These are phyloP conservation scores for Paramyrothecium roridum DNA, from an alignment of 2,329 filamentous ascomycete species.

Conservation along the genomic window DNA sequence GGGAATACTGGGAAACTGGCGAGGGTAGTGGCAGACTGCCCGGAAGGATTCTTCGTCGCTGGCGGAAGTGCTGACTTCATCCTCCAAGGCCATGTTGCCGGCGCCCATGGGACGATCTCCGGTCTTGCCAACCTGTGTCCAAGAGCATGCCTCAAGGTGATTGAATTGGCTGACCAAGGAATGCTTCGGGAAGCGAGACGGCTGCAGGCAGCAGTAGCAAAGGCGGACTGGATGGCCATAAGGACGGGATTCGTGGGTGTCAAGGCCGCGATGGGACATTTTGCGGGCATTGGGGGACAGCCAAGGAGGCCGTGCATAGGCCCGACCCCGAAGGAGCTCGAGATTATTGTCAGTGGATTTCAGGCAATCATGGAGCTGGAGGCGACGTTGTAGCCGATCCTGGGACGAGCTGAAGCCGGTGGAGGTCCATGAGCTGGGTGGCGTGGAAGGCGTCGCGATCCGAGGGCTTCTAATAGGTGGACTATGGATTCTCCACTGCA, in stretches of 20 bases:
- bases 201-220: conserved; percentile 38
- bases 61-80: conserved; percentile 40
- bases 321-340: conserved; percentile 27
- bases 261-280: conserved; percentile 41
- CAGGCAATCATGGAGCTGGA: conserved; percentile 28
- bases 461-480: neutral
- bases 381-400: conserved; percentile 9
- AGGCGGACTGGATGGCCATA: conserved; percentile 43
- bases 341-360: conserved; percentile 32
- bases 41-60: conserved; percentile 27
- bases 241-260: conserved; percentile 46
- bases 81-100: conserved; percentile 34
- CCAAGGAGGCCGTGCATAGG: conserved; percentile 35
- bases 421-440: neutral
- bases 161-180: conserved; percentile 28
- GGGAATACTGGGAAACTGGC: conserved; percentile 63
- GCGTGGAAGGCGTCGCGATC: neutral
- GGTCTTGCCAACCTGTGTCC: conserved; percentile 36
- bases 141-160: conserved; percentile 30
- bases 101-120: conserved; percentile 37
- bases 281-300: conserved; percentile 33
- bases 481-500: neutral
- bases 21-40: conserved; percentile 40
- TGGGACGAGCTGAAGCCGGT: neutral
- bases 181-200: conserved; percentile 27